phyloP scores from a whole-genome alignment of 495 filamentous ascomycete species.

The Xylaria nigripes region DNA sequence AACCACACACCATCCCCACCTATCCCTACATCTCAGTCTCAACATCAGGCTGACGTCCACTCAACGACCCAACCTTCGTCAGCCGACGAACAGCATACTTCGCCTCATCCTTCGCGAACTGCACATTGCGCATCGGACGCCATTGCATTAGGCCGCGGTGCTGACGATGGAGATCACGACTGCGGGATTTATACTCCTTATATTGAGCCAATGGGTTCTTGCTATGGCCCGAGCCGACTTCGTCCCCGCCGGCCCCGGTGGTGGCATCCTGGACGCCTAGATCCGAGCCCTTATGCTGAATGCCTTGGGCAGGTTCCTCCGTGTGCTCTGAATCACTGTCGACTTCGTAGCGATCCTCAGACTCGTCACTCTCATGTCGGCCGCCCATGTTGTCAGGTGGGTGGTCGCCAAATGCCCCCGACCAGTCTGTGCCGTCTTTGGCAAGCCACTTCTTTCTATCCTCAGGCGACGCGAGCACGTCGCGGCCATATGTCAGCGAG shows the following conservation, averaged over 20 bases:
- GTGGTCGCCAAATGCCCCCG: constrained; percentile 69
- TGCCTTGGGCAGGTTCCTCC: constrained; percentile 22
- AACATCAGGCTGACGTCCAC: constrained; percentile 59
- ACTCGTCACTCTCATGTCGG: constrained; percentile 34
- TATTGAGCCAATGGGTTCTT: constrained; percentile 40
- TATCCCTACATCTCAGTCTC: constrained; percentile 50
- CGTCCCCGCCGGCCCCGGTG: constrained; percentile 7
- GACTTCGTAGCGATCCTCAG: constrained; percentile 34
- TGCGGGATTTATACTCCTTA: constrained; percentile 46
- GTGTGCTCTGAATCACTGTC: constrained; percentile 41
- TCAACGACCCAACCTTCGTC: constrained; percentile 46
- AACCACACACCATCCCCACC: neutral
- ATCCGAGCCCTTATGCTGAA: constrained; percentile 25
- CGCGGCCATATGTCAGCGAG: constrained; percentile 65
- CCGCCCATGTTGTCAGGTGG: constrained; percentile 39
- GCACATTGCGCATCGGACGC: constrained; percentile 60
- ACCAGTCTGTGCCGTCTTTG: constrained; percentile 79
- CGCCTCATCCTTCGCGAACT: constrained; percentile 64
- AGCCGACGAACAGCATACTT: constrained; percentile 52
- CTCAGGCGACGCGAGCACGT: constrained; percentile 62
- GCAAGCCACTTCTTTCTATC: constrained; percentile 72
- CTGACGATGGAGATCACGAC: constrained; percentile 53
- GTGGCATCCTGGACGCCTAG: constrained; percentile 40
- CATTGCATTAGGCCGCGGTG: constrained; percentile 70
- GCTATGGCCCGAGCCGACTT: constrained; percentile 21